Conservation (phyloP, 73 alveolate species). For the Tetrahymena elliotti region DNA sequence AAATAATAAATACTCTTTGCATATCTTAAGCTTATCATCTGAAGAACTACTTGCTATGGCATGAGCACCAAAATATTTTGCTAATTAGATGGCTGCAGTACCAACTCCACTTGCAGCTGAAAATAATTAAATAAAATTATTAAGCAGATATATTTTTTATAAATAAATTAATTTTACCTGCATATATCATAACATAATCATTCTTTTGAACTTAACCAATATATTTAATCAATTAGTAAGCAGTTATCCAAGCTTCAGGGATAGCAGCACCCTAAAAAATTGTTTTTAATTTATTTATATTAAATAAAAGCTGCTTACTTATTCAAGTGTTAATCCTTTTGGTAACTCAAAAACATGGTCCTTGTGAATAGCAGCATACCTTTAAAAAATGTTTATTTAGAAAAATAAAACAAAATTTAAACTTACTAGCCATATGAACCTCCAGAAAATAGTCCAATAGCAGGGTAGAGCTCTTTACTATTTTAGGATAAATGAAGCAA, state of each 20-base stretch:
- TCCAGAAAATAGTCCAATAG: constrained; percentile 52
- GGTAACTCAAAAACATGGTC: constrained; percentile 39
- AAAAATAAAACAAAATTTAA: neutral
- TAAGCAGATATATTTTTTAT: no score
- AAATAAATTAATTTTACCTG: neutral
- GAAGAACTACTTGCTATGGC: constrained; percentile 50
- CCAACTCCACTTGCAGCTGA: constrained; percentile 62
- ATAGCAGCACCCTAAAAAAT: constrained; percentile 41
- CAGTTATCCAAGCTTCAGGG: constrained; percentile 60
- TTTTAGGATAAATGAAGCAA: neutral
- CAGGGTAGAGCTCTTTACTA: neutral
- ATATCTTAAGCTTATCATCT: constrained; percentile 42
- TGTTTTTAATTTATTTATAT: neutral
- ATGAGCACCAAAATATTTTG: constrained; percentile 44
- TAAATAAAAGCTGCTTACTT: neutral
- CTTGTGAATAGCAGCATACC: constrained; percentile 30
- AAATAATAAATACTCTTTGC: constrained; percentile 10
- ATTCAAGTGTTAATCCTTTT: constrained; percentile 15
- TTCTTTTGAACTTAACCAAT: constrained; percentile 29
- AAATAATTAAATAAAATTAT: neutral
- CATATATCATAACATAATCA: constrained; percentile 42
- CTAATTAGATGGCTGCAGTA: constrained; percentile 42
- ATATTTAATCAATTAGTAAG: constrained; percentile 36
- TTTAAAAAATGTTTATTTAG: neutral
- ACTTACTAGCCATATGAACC: constrained; percentile 53